Base-by-base conservation (phyloP, 1,284 basidiomycete species). In the Ustilago trichophora region DNA sequence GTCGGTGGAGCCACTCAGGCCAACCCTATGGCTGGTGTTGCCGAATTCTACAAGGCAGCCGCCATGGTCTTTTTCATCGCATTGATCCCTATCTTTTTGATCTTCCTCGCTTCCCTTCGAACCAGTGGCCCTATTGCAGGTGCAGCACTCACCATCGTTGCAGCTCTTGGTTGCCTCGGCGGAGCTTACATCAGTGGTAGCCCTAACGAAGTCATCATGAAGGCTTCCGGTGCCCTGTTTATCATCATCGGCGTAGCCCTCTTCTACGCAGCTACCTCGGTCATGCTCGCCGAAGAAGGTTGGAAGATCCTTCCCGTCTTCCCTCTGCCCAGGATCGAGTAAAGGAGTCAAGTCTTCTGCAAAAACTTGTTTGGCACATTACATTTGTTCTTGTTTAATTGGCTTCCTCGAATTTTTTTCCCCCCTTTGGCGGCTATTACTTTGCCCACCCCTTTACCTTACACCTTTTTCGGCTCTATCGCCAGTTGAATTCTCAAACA, bases 211-310 rank as follows among this genome's bases (percentile, higher is more conserved):
- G 37, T 22, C 19, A 37, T 72, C 12, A 15, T 45, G 15, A 73
- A 65, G 53, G 43, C 57, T 1, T 32, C 32, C 25, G 72, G 72
- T 19, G 72, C 70, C 7, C 46, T 74, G 24, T 68, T 72, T 34
- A 74, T 74, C 38, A 31, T 58, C 6, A 38, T 66, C 12, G 70
- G 70, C 6, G 15, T 74, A 13, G 6, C 34, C n/a, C 50, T 62
- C 6, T 70, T 60, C 29, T 75, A 73, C 34, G 38, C 67, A 4
- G 67, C 71, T 6, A 26, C 43, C 11, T 33, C 53, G 8, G 64
- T 71, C n/a, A 58, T 75, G 57, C 43, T 73, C 21, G 53, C 58
- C 4, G 73, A 75, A 35, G 73, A 75, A 40, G 67, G 67, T 7
- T 31, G 51, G 27, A 58, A 58, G 42, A n/a, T 75, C 10, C 33